Evolutionary conservation across 306 rosid genomes (phyloP).

Genomic region (Carpinus fangiana): DNA sequence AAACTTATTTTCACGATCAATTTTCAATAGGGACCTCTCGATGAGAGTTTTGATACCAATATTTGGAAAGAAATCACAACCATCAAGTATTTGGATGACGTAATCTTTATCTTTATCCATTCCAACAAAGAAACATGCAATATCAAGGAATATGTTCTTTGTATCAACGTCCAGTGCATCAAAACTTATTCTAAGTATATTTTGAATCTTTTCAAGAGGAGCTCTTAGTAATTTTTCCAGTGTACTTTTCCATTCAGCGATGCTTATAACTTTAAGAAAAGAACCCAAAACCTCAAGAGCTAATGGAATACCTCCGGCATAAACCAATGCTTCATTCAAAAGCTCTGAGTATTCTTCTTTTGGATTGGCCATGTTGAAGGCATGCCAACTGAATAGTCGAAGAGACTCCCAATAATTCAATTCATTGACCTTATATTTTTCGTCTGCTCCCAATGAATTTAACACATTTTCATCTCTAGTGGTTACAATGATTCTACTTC

Average conservation of each 20-base stretch:
- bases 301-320: conserved; percentile 40
- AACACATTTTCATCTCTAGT: conserved; percentile 23
- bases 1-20: conserved; percentile 7
- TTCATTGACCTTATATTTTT: neutral
- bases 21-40: conserved; percentile 30
- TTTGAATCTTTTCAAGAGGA: conserved; percentile 31
- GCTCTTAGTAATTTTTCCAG: conserved; percentile 23
- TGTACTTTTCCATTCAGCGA: conserved; percentile 26
- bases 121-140: conserved; percentile 45
- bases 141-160: conserved; percentile 40
- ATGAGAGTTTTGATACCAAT: conserved; percentile 29
- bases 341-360: no score
- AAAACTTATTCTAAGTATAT: conserved; percentile 28
- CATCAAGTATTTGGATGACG: conserved; percentile 28
- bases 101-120: neutral
- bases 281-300: conserved; percentile 49
- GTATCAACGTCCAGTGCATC: conserved; percentile 15
- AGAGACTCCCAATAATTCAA: no score
- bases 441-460: neutral
- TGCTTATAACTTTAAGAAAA: conserved; percentile 17
- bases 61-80: conserved; percentile 33
- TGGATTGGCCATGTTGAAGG: no score
- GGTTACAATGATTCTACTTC: conserved; percentile 35
- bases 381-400: no score
- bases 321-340: no score